Base-by-base conservation (phyloP, 495 filamentous ascomycete species). In the Clohesyomyces aquaticus region DNA sequence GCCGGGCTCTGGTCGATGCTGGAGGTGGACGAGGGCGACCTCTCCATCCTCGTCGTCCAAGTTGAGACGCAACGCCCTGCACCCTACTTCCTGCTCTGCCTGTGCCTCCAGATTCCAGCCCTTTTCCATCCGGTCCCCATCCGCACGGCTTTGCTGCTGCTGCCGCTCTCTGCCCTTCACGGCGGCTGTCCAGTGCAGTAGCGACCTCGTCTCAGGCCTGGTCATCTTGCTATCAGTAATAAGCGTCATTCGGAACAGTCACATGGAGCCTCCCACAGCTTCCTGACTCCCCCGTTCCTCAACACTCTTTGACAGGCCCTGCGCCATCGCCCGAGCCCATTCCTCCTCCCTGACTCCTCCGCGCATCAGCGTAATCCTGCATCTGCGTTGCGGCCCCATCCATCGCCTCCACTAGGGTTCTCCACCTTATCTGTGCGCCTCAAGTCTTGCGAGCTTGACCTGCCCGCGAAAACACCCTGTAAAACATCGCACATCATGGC, bases 221-320 rank as follows among this genome's bases (percentile, higher is more conserved):
- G 58, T 70, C 61, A 65, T 59, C 62, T 43, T 59, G 67, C 58
- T 70, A 66, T 66, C 67, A 59, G 67, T 55, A 32, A 66, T 70
- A 59, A 59, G 61, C 60, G 63, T 70, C 67, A 70, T 57, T 62
- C 59, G 63, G 46, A 58, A 42, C 43, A 66, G 67, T 70, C 67
- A 70, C 67, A 38, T 38, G 32, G 61, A 59, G 54, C 51, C 43
- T 55, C 50, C 27, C n/a, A 38, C 43, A 22, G 35, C 51, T 26
- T 48, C 23, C 35, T 65, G 61, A 65, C 61, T 55, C 42, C 66
- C 42, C 66, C 61, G 51, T 25, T 32, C 35, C 60, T 56, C 66
- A 53, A 55, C 61, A 22, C 55, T 63, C 65, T 55, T 65, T 56
- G 38, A 43, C 66, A 55, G 46, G 28, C 59, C 32, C 29, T n/a